These are phyloP conservation scores for Mortierella sp. DNA, from an alignment of 371 early-diverging fungal species.

Conservation along the genomic window DNA sequence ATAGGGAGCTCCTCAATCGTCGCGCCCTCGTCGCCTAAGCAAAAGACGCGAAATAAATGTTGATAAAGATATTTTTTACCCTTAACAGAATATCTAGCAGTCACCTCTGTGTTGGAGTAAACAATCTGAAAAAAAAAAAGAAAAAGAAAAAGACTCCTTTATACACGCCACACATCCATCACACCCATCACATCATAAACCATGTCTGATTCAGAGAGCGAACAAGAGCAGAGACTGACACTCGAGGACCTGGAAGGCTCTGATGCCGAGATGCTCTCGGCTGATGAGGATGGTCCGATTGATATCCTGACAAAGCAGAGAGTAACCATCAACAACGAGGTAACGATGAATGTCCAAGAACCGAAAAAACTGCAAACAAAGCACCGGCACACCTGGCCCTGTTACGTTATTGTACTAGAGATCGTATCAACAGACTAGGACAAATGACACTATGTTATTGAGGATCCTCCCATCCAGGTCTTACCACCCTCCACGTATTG, in stretches of 20 bases:
- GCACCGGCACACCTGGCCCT: not conserved
- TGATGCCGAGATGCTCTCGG: slow-evolving; percentile 51
- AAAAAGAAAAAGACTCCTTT: slow-evolving; percentile 1
- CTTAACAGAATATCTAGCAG: slow-evolving; percentile 8
- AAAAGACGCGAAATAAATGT: too few species aligned
- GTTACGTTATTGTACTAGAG: too few species aligned
- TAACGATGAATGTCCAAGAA: slow-evolving; percentile 27
- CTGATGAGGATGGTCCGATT: slow-evolving; percentile 47
- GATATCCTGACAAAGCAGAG: slow-evolving; percentile 73
- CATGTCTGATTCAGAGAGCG: slow-evolving; percentile 53
- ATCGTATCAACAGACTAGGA: too few species aligned
- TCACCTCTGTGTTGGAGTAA: too few species aligned
- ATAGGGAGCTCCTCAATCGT: slow-evolving; percentile 4
- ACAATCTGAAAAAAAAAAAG: slow-evolving; percentile 10
- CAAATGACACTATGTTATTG: too few species aligned
- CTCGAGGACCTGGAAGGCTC: slow-evolving; percentile 54
- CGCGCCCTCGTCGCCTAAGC: not conserved
- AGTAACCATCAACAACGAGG: slow-evolving; percentile 79
- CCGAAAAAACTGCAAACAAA: not conserved
- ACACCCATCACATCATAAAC: slow-evolving; percentile 4
- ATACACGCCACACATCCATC: not conserved
- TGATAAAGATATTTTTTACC: not conserved
- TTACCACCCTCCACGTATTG: too few species aligned
- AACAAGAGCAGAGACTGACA: slow-evolving; percentile 40
- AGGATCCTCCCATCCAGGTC: too few species aligned